These are phyloP conservation scores for Penicillium sp. DNA, from an alignment of 2,329 filamentous ascomycete species.

Conservation along the genomic window DNA sequence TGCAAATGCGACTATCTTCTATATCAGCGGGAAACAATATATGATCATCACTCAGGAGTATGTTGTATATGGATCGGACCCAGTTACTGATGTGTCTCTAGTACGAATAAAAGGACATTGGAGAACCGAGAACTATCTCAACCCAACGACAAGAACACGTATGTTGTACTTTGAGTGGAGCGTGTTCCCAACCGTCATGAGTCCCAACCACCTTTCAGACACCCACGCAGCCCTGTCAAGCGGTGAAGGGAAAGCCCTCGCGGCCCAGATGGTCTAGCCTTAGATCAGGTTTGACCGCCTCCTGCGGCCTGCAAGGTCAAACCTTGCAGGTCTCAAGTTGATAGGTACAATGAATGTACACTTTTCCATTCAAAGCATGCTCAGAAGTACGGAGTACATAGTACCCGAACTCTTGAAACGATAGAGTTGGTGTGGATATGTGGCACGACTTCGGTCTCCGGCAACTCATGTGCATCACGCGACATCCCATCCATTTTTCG, in stretches of 20 bases:
- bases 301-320: conserved; percentile 29
- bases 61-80: not conserved
- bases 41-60: conserved; percentile 5
- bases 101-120: not conserved
- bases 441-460: conserved; percentile 13
- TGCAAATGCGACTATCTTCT: conserved; percentile 4
- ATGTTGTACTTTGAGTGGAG: conserved; percentile 9
- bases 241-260: conserved; percentile 22
- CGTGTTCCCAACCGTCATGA: conserved; percentile 9
- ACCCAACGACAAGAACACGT: conserved; percentile 6
- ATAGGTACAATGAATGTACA: conserved; percentile 5
- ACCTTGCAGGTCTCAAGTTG: conserved; percentile 26
- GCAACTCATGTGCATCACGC: conserved; percentile 13
- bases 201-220: conserved; percentile 17
- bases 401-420: not conserved
- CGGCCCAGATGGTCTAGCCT: conserved; percentile 13
- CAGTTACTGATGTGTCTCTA: conserved; percentile 2
- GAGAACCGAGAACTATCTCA: not conserved
- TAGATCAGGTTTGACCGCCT: conserved; percentile 30
- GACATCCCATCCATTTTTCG: not conserved
- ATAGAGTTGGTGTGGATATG: conserved; percentile 9
- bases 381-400: conserved; percentile 11
- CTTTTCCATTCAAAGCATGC: conserved; percentile 8
- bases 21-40: conserved; percentile 4
- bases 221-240: conserved; percentile 25